Percentiles rank a stretch among this genome's conserved stretches.
These are phyloP conservation scores for Huntiella bhutanensis DNA, from an alignment of 2,329 filamentous ascomycete genomes.

Conservation along the genomic window DNA sequence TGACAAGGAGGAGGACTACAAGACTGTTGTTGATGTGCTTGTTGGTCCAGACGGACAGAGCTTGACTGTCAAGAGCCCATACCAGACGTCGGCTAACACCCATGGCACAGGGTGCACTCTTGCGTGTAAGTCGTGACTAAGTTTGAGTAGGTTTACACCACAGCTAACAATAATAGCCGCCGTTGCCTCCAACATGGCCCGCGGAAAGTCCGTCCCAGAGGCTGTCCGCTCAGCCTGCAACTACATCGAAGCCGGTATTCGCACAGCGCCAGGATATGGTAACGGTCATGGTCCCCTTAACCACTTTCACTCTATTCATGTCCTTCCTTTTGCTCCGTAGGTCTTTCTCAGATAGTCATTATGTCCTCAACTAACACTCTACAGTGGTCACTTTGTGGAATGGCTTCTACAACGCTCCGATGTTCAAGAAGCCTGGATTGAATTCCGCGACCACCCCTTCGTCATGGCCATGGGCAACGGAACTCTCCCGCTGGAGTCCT, in stretches of 20 bases:
- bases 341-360: slow-evolving; percentile 13
- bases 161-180: slow-evolving; percentile 30
- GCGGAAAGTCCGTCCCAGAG: slow-evolving; percentile 32
- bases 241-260: slow-evolving; percentile 56
- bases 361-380: background rate
- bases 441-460: slow-evolving; percentile 67
- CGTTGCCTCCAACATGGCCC: slow-evolving; percentile 54
- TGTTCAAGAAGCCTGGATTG: slow-evolving; percentile 54
- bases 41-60: slow-evolving; percentile 38
- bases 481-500: slow-evolving; percentile 52
- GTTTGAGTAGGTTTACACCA: background rate
- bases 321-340: slow-evolving; percentile 48
- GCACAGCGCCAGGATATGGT: slow-evolving; percentile 41
- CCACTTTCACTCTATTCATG: slow-evolving; percentile 56
- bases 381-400: slow-evolving; percentile 59
- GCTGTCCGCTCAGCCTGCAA: slow-evolving; percentile 50
- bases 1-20: slow-evolving; percentile 34
- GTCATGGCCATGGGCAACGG: slow-evolving; percentile 59
- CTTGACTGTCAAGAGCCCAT: slow-evolving; percentile 49
- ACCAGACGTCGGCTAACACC: slow-evolving; percentile 57
- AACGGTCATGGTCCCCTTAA: slow-evolving; percentile 55
- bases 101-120: slow-evolving; percentile 92
- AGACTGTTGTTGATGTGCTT: slow-evolving; percentile 60
- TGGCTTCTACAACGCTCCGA: slow-evolving; percentile 61
- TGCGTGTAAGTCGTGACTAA: slow-evolving; percentile 42